Conservation (phyloP, 2,329 filamentous ascomycete genomes). For the Neophaeococcomyces aloes region DNA sequence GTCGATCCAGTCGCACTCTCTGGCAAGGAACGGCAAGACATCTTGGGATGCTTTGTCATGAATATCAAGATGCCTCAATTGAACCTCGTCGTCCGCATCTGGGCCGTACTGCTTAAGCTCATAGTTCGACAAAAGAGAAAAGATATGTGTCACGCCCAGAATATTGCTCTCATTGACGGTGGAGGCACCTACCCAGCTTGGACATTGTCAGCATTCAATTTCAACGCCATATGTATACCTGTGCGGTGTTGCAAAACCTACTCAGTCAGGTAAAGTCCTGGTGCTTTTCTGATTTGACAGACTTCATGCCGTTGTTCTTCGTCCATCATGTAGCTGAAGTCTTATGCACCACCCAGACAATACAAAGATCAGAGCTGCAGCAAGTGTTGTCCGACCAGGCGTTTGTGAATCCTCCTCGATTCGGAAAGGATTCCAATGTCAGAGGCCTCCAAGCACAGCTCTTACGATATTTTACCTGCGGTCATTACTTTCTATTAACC, state of each 20-base stretch:
- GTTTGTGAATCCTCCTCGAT: too few relatives aligned
- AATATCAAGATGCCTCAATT: slow-evolving; percentile 17
- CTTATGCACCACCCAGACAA: not conserved
- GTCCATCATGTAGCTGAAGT: not conserved
- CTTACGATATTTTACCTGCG: too few relatives aligned
- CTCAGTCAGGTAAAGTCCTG: slow-evolving; percentile 17
- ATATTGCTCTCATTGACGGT: slow-evolving; percentile 10
- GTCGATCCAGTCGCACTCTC: slow-evolving; percentile 20
- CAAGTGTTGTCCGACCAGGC: not conserved
- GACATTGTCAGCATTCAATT: not conserved
- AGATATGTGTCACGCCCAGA: slow-evolving; percentile 10
- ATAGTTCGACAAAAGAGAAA: slow-evolving; percentile 9
- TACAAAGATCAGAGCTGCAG: not conserved
- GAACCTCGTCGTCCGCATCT: not conserved
- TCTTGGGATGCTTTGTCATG: slow-evolving; percentile 20
- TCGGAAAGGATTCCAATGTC: too few relatives aligned
- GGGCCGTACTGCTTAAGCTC: slow-evolving; percentile 8
- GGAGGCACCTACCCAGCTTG: slow-evolving; percentile 14
- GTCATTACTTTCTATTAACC: too few relatives aligned
- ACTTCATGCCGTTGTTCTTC: slow-evolving; percentile 7
- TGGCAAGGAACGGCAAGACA: slow-evolving; percentile 16
- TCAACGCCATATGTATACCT: not conserved
- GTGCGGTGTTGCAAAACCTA: not conserved
- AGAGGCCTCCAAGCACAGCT: too few relatives aligned
- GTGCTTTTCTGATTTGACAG: slow-evolving; percentile 7